phyloP scores from a whole-genome alignment of 108 stramenopile species.

The Cylindrotheca closterium region DNA sequence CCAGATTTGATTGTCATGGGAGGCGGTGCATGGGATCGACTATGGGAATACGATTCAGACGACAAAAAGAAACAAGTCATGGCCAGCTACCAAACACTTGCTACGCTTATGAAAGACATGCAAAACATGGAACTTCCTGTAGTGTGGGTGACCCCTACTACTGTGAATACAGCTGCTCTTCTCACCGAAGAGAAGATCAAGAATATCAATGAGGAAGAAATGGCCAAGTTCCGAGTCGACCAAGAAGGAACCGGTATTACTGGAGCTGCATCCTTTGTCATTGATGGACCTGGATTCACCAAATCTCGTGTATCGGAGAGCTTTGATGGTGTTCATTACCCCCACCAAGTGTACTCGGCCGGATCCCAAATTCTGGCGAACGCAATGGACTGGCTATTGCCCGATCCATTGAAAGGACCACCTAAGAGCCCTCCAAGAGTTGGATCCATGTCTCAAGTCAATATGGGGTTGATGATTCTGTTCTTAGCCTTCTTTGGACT shows the following conservation, averaged over 20 bases:
- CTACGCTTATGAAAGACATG: constrained; percentile 39
- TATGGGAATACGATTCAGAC: constrained; percentile 61
- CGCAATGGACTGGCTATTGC: constrained; percentile 82
- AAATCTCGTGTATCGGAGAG: constrained; percentile 60
- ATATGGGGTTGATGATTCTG: constrained; percentile 65
- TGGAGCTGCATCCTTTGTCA: constrained; percentile 61
- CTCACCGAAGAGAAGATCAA: constrained; percentile 62
- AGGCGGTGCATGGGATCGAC: constrained; percentile 83
- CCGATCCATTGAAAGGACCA: constrained; percentile 7
- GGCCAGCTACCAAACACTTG: constrained; percentile 37
- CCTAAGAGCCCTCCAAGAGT: constrained; percentile 31
- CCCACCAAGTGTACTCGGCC: constrained; percentile 73
- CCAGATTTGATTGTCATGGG: constrained; percentile 74
- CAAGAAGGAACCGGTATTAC: constrained; percentile 50
- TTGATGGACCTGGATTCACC: constrained; percentile 77
- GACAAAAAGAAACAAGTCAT: constrained; percentile 57
- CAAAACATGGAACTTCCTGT: constrained; percentile 46
- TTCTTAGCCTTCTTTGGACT: constrained; percentile 58
- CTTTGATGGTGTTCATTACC: constrained; percentile 90
- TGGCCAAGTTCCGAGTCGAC: constrained; percentile 61
- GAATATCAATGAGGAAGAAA: constrained; percentile 77
- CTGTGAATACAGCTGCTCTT: constrained; percentile 73
- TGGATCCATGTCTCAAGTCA: constrained; percentile 75
- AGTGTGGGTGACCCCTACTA: constrained; percentile 83
- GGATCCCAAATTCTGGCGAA: constrained; percentile 84